These are phyloP conservation scores for Kodamaea hsintzibuensis DNA, from an alignment of 805 yeast species.

Conservation along the genomic window DNA sequence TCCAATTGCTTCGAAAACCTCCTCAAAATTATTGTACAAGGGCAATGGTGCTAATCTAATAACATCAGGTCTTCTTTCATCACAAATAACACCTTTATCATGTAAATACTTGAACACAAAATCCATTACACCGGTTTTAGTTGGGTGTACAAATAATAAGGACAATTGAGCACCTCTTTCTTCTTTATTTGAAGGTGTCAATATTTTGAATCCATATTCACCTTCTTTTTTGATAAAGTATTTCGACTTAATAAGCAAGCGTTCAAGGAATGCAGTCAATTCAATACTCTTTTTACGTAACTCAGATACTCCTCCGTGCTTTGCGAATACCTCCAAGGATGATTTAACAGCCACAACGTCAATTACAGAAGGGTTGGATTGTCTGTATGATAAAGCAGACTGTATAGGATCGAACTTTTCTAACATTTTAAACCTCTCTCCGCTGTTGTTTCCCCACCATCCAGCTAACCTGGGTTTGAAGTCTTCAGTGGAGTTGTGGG, in stretches of 20 bases:
- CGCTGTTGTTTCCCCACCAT: conserved; percentile 92
- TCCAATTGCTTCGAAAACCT: conserved; percentile 51
- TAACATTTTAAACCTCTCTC: conserved; percentile 74
- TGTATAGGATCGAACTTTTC: conserved; percentile 75
- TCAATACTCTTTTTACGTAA: conserved; percentile 57
- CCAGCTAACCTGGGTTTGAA: conserved; percentile 80
- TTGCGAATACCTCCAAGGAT: conserved; percentile 59
- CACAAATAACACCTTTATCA: conserved; percentile 70
- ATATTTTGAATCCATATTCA: conserved; percentile 55
- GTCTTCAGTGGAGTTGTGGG: conserved; percentile 25
- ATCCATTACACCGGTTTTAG: conserved; percentile 57
- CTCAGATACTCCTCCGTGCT: conserved; percentile 62
- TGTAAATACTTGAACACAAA: conserved; percentile 51
- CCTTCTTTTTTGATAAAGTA: conserved; percentile 41
- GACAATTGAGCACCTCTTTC: conserved; percentile 85
- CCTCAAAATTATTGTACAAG: conserved; percentile 73
- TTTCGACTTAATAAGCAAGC: conserved; percentile 44
- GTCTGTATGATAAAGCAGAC: conserved; percentile 88
- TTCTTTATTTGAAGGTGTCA: conserved; percentile 61
- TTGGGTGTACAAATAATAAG: conserved; percentile 53
- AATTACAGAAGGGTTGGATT: conserved; percentile 86
- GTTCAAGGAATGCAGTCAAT: conserved; percentile 59
- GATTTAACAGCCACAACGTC: conserved; percentile 75
- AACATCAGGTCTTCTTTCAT: conserved; percentile 90
- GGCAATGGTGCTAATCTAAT: conserved; percentile 87